A percentile compares a stretch with the other conserved stretches of the same genome.
Conservation (phyloP, 2,329 filamentous ascomycete genomes). For the Cryphonectria japonica region DNA sequence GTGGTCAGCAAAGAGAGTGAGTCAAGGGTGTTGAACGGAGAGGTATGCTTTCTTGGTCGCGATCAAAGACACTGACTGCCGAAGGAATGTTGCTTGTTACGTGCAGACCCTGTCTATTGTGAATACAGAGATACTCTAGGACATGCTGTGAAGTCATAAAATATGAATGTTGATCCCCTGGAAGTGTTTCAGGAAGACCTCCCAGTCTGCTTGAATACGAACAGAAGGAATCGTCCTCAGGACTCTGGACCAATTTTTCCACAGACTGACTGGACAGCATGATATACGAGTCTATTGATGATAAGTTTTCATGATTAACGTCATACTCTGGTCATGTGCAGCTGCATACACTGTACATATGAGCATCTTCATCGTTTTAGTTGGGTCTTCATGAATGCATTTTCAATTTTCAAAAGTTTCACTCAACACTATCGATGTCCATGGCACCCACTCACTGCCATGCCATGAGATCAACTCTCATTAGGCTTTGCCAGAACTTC, state of each 20-base stretch:
- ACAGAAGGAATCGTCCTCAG: neutral
- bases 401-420: too few species aligned
- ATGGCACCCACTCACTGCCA: too few species aligned
- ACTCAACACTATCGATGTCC: too few species aligned
- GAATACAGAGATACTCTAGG: neutral
- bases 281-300: neutral
- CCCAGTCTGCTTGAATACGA: neutral
- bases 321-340: neutral
- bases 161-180: neutral
- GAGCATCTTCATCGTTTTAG: too few species aligned
- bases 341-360: too few species aligned
- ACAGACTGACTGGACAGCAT: neutral
- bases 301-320: too few species aligned
- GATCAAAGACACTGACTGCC: neutral
- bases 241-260: neutral
- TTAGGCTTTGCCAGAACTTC: slow-evolving; percentile 50
- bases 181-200: neutral
- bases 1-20: neutral
- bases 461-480: too few species aligned
- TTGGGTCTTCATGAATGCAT: too few species aligned
- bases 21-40: too few species aligned
- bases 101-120: neutral
- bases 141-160: neutral
- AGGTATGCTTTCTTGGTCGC: neutral
- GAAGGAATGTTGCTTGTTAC: neutral